Evolutionary conservation across 805 yeast species (phyloP).

Genomic region (Candida boleticola): DNA sequence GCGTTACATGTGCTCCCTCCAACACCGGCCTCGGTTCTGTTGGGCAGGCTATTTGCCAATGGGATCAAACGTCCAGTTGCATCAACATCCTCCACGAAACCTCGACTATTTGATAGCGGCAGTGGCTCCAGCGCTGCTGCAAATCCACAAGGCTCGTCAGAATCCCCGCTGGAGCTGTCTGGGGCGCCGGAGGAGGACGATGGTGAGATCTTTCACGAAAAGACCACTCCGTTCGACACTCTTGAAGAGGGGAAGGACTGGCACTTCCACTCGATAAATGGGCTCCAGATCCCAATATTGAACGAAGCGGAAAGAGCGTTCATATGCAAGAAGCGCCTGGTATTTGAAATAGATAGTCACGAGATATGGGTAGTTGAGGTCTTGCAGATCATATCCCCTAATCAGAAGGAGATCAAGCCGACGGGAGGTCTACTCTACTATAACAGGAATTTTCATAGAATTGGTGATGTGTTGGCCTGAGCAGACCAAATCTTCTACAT

Average conservation of each 20-base stretch:
- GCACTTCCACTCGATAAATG: slow-evolving; percentile 16
- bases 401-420: slow-evolving; percentile 20
- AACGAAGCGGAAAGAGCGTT: slow-evolving; percentile 57
- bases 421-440: slow-evolving; percentile 60
- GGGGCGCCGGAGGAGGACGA: slow-evolving; percentile 30
- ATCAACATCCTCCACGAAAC: slow-evolving; percentile 16
- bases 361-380: slow-evolving; percentile 90
- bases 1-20: slow-evolving; percentile 81
- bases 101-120: too few relatives aligned
- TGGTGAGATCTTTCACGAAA: slow-evolving; percentile 40
- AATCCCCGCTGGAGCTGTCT: too few relatives aligned
- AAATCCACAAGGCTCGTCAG: too few relatives aligned
- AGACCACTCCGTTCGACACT: slow-evolving; percentile 55
- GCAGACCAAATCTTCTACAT: too few relatives aligned
- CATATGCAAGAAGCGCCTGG: slow-evolving; percentile 55
- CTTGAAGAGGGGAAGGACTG: slow-evolving; percentile 28
- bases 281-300: slow-evolving; percentile 50
- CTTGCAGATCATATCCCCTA: slow-evolving; percentile 46
- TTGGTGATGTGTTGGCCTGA: slow-evolving; percentile 28
- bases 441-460: slow-evolving; percentile 56
- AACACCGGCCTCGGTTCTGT: slow-evolving; percentile 44
- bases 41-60: slow-evolving; percentile 65
- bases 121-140: too few relatives aligned
- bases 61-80: slow-evolving; percentile 49
- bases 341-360: slow-evolving; percentile 71